These are phyloP conservation scores for Neurospora sublineolata DNA, from an alignment of 495 filamentous ascomycete genomes.

Conservation along the genomic window DNA sequence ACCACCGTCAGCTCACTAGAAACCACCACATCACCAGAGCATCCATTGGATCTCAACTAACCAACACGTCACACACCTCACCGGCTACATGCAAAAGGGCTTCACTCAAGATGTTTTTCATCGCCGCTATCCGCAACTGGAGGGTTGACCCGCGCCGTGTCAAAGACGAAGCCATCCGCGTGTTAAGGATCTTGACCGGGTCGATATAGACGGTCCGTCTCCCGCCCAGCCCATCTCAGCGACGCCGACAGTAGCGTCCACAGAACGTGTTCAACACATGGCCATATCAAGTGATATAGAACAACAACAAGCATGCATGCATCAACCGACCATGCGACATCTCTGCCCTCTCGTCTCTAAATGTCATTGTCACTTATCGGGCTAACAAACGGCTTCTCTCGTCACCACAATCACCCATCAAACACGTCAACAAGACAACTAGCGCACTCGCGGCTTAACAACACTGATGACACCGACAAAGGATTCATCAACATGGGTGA, in stretches of 20 bases:
- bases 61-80: neutral
- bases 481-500: neutral
- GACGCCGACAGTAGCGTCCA: neutral
- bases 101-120: neutral
- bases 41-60: neutral
- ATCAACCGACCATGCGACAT: neutral
- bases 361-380: neutral
- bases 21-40: neutral
- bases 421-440: neutral
- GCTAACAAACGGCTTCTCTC: neutral
- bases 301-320: too few relatives aligned
- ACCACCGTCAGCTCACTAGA: neutral
- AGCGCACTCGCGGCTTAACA: neutral
- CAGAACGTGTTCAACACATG: neutral
- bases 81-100: neutral
- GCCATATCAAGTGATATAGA: neutral
- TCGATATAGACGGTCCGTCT: neutral
- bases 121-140: neutral
- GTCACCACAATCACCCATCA: neutral
- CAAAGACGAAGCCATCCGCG: neutral
- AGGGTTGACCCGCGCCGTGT: neutral
- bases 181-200: neutral
- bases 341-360: too few relatives aligned
- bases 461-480: neutral
- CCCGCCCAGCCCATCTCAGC: neutral